Conservation (phyloP, 257 asterid species). For the Forsythia suspensa region DNA sequence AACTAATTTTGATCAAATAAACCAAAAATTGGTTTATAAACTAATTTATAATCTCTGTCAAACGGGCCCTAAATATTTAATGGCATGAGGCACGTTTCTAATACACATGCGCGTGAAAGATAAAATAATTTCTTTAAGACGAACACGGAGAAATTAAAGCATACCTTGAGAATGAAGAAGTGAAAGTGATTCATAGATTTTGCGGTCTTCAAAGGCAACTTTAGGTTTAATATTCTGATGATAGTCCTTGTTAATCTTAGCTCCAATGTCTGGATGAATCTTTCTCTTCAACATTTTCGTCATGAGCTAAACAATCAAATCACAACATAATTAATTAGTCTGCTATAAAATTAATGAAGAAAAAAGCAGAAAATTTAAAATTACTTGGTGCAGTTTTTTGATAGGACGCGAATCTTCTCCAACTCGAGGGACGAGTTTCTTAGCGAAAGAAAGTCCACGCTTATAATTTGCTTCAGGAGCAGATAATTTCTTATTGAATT, state of each 20-base stretch:
- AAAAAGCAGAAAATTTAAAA: background rate
- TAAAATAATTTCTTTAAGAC: no score
- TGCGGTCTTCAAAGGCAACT: conserved; percentile 9
- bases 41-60: no score
- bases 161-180: conserved; percentile 51
- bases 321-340: no score
- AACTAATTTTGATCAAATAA: no score
- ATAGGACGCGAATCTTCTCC: conserved; percentile 48
- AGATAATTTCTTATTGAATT: background rate
- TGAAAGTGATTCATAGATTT: conserved; percentile 35
- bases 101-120: background rate
- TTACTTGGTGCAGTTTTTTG: conserved; percentile 51
- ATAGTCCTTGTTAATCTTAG: conserved; percentile 17
- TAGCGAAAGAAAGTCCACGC: conserved; percentile 23
- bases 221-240: conserved; percentile 1
- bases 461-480: conserved; percentile 16
- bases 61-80: background rate
- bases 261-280: conserved; percentile 59
- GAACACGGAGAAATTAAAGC: background rate
- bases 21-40: no score
- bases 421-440: conserved; percentile 31
- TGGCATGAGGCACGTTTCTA: background rate
- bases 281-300: conserved; percentile 64
- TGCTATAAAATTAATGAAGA: background rate
- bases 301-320: conserved; percentile 40